Evolutionary conservation across 2,329 filamentous ascomycete genomes (phyloP), one percentile per base, ranked within the genome.

Genomic region (Neofusicoccum laricinum): DNA sequence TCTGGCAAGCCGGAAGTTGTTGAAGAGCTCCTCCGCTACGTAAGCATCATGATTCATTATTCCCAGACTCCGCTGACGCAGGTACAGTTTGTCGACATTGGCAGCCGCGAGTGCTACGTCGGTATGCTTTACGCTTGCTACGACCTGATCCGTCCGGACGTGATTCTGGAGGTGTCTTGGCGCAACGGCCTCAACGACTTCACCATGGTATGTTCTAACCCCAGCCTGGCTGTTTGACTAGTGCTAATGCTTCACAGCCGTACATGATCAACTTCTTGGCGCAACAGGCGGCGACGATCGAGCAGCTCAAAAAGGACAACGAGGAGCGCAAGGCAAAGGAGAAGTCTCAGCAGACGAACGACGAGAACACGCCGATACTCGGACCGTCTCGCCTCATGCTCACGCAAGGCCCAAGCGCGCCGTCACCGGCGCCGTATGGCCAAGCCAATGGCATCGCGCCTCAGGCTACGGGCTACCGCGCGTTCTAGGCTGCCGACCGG

Each of bases 111-210:
- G 79, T 99, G 95, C 85, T 99, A 97, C 76, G 95, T 97, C n/a
- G 96, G 93, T 75, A 99, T 99, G 93, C 86, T 99, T 55, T 99
- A 99, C 76, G 90, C 96, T 61, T 99, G 95, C 85, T 97, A 99
- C 80, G 95, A 98, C 66, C 90, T 99, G 67, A 93, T 99, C 71
- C 92, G 92, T 17, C 90, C 96, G 3, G 93, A 98, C 74, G 84
- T 96, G 61, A 90, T 99, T 65, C 87, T 99, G 78, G 95, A 99
- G 82, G 86, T 99, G 65, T 98, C 95, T 66, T 99, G 95, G 95
- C 94, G 95, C 71, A 85, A 97, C 76, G 92, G 93, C 66, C 89
- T 99, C 43, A 88, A 89, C 72, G 95, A 99, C 82, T 99, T 97
- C 81, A 96, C 93, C 53, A 99, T 99, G 96, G 75, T 78, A 75